Evolutionary conservation across 148 eudicot species (phyloP), one percentile per base, ranked within the genome.

Genomic region (Camellia granthamiana): DNA sequence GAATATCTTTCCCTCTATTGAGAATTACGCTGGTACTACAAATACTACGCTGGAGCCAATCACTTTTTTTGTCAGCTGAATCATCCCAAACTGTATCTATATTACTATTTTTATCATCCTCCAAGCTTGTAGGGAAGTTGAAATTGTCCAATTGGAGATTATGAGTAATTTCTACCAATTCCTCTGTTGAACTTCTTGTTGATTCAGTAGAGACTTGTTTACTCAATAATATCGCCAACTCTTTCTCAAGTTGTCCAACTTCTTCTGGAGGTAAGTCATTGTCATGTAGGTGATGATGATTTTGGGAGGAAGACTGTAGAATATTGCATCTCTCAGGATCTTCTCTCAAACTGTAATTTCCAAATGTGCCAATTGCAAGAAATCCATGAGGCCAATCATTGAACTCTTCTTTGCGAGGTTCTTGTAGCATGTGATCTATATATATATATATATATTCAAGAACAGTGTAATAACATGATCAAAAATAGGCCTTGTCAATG

Each of bases 341-440:
- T 18, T 78, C 80, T 72, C 77, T 90, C 54, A 80, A 11, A 7
- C 74, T 73, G 60, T 79, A 86, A 76, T 79, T 85, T 49, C 94
- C 93, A 43, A 94, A 88, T 59, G 97, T 94, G 14, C 98, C 98
- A 15, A 94, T 92, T 54, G 95, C 84, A 19, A 94, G 90, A 16
- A 94, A 54, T 49, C 84, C 92, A 23, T 88, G 72, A 77, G 98
- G 97, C 98, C 98, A 94, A 66, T 94, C 97, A 78, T 89, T 88
- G 84, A 89, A 85, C 72, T 94, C 95, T 74, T 91, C 95, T 60
- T 85, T 87, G 46, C 70, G 55, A 62, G 81, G 61, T 78, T 78
- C 90, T 67, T 81, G 84, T 42, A 55, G 73, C 5, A 42, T 62
- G 68, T 85, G 82, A 84, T 79, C 90, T 91, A 68, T 42, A 19